phyloP scores from a whole-genome alignment of 306 rosid genomes.

The Vicia faba region DNA sequence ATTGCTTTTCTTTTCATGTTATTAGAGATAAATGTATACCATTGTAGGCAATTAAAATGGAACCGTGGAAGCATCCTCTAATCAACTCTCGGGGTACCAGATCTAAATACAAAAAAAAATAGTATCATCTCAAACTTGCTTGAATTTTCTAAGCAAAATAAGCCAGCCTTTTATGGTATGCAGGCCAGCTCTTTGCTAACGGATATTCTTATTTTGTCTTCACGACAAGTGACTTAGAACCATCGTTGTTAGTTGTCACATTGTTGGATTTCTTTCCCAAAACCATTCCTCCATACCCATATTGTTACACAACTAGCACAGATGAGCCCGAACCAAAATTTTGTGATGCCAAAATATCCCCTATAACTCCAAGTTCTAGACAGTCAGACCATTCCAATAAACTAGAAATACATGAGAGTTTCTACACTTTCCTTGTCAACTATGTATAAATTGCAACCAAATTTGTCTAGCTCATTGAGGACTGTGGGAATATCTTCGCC shows the following conservation, averaged over 20 bases:
- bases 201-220: constrained; percentile 2
- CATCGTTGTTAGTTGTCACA: too few relatives aligned
- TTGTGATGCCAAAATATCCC: too few relatives aligned
- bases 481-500: constrained; percentile 41
- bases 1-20: neutral
- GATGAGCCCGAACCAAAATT: too few relatives aligned
- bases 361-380: too few relatives aligned
- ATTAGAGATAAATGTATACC: neutral
- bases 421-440: constrained; percentile 51
- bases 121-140: neutral
- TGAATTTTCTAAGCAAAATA: neutral
- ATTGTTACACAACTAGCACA: constrained; percentile 54
- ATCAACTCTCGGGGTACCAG: neutral
- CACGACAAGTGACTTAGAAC: constrained; percentile 10
- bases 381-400: constrained; percentile 55
- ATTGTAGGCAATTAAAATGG: neutral
- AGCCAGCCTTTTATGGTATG: neutral
- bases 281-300: constrained; percentile 45
- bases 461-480: constrained; percentile 38
- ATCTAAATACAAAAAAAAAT: too few relatives aligned
- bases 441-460: constrained; percentile 41
- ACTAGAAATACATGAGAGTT: constrained; percentile 14
- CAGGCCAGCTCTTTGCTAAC: neutral
- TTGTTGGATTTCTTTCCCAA: neutral
- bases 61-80: neutral